A percentile compares a stretch with the other conserved stretches of the same genome.
Evolutionary conservation across 306 rosid genomes (phyloP).

Genomic region (Bauhinia variegata): DNA sequence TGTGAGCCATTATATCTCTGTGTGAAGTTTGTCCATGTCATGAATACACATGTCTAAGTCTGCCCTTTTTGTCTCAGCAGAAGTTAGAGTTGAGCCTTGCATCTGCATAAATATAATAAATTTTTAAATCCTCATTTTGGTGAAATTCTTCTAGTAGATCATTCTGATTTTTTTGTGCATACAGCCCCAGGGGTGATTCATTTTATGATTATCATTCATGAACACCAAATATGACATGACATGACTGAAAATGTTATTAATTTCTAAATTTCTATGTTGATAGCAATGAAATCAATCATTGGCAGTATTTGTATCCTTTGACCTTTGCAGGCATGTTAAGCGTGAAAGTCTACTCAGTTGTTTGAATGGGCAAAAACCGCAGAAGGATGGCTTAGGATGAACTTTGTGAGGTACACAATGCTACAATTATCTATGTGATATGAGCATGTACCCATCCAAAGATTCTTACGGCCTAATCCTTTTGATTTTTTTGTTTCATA

Average conservation of each 20-base stretch:
- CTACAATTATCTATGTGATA: not conserved
- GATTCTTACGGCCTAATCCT: not conserved
- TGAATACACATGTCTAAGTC: not conserved
- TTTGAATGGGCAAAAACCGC: not conserved
- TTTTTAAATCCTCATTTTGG: not conserved
- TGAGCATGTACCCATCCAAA: not conserved
- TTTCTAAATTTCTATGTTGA: conserved; percentile 1
- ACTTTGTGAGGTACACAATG: conserved; percentile 12
- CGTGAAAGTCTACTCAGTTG: conserved; percentile 3
- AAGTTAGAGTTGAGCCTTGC: not conserved
- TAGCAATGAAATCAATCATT: not conserved
- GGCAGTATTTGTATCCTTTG: conserved; percentile 28
- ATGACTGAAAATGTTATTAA: not conserved
- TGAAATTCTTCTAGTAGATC: not conserved
- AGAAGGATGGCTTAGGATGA: conserved; percentile 18
- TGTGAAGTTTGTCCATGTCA: not conserved
- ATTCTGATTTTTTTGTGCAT: not conserved
- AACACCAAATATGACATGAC: conserved; percentile 3
- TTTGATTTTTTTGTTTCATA: not conserved
- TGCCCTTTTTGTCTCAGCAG: not conserved
- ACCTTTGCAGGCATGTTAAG: conserved; percentile 15
- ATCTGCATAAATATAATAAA: not conserved
- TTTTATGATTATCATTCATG: conserved; percentile 2
- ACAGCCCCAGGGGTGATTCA: not conserved
- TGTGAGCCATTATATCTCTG: no score